These are phyloP conservation scores for Melampsora abietis-canadensis DNA, from an alignment of 1,284 basidiomycete species.

Conservation along the genomic window DNA sequence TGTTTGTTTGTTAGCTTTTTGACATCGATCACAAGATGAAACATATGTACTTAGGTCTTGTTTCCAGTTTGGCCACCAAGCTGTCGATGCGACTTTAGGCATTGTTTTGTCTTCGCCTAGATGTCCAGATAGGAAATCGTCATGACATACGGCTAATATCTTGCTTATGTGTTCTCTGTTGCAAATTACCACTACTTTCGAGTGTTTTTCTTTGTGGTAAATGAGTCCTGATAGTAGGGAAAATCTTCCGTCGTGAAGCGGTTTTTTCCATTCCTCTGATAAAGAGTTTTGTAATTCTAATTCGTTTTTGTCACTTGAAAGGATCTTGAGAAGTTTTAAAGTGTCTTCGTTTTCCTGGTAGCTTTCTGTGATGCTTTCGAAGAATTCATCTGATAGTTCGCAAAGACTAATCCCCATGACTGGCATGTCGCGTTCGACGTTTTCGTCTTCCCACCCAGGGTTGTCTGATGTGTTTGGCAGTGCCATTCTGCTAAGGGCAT, in stretches of 20 bases:
- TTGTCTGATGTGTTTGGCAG: not conserved
- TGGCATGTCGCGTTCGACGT: not conserved
- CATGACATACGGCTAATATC: not conserved
- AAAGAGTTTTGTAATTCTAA: no score
- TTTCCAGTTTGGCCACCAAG: conserved; percentile 14
- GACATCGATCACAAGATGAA: not conserved
- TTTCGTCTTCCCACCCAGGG: not conserved
- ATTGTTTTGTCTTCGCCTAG: not conserved
- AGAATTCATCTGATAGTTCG: not conserved
- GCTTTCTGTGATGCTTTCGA: not conserved
- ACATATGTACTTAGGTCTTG: not conserved
- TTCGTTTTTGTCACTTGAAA: no score
- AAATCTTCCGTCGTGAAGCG: no score
- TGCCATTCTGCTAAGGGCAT: not conserved
- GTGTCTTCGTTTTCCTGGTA: no score
- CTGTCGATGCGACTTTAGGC: conserved; percentile 9
- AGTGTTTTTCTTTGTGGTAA: no score
- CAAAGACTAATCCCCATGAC: not conserved
- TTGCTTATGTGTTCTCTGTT: not conserved
- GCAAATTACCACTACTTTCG: no score
- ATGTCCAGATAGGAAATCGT: conserved; percentile 5
- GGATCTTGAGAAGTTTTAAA: no score
- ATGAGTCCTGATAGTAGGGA: no score
- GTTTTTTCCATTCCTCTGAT: no score
- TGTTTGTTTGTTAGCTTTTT: conserved; percentile 6